Percentiles rank a stretch among this genome's conserved stretches.
Evolutionary conservation across 1,284 basidiomycete genomes (phyloP).

Genomic region (Melampsora larici-populina): DNA sequence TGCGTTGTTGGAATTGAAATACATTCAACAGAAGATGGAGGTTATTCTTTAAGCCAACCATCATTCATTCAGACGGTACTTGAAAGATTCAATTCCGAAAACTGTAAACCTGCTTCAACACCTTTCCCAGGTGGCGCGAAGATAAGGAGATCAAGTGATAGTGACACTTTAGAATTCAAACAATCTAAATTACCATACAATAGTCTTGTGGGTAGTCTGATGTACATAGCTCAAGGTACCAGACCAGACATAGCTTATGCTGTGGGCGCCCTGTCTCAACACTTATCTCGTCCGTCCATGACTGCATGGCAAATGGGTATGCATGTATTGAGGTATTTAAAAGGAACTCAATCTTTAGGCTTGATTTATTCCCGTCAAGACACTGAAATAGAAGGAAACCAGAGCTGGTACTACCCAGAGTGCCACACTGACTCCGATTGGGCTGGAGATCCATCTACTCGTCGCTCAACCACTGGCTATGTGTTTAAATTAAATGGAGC

Average conservation of each 20-base stretch:
- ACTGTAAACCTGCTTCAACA: background rate
- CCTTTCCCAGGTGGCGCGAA: too few relatives aligned
- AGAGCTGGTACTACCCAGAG: background rate
- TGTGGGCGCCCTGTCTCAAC: constrained; percentile 7
- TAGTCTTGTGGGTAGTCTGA: constrained; percentile 5
- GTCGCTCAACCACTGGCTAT: constrained; percentile 36
- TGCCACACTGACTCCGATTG: constrained; percentile 36
- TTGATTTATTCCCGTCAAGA: background rate
- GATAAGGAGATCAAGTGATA: too few relatives aligned
- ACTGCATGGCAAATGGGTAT: constrained; percentile 20
- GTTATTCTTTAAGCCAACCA: background rate
- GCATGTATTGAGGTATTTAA: constrained; percentile 16
- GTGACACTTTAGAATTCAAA: background rate
- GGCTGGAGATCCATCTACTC: constrained; percentile 25
- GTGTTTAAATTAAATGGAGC: too few relatives aligned
- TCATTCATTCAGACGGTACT: too few relatives aligned
- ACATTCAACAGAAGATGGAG: too few relatives aligned
- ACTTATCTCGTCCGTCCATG: constrained; percentile 8
- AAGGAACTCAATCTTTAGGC: too few relatives aligned
- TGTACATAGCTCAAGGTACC: too few relatives aligned
- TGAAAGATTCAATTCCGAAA: too few relatives aligned
- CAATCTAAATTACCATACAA: background rate
- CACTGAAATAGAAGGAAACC: background rate
- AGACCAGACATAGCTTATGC: background rate
- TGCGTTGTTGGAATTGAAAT: background rate